Percentiles rank a stretch among this genome's conserved stretches.
Conservation (phyloP, 75 land plant species). For the Picea sitchensis region DNA sequence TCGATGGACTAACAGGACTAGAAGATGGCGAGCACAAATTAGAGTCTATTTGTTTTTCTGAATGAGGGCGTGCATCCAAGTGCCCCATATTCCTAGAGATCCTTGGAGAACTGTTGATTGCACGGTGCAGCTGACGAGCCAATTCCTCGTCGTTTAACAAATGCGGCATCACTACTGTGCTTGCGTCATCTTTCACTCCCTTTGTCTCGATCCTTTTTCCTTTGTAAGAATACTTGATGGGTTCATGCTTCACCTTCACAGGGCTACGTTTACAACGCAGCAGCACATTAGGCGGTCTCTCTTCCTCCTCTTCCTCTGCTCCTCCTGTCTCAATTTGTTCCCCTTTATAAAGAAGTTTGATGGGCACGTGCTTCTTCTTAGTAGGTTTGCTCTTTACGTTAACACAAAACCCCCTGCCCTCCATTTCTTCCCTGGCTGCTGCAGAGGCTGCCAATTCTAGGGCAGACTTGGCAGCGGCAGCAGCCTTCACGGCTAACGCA, state of each 20-base stretch:
- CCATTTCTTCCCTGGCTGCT: constrained; percentile 20
- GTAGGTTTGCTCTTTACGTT: constrained; percentile 34
- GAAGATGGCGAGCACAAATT: background rate
- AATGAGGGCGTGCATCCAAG: background rate
- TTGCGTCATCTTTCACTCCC: background rate
- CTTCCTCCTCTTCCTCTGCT: background rate
- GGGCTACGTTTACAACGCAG: background rate
- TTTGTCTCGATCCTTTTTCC: constrained; percentile 1
- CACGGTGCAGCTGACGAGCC: constrained; percentile 58
- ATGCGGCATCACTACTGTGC: background rate
- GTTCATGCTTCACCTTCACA: background rate
- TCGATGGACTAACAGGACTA: background rate
- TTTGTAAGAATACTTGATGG: background rate
- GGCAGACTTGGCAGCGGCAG: constrained; percentile 58
- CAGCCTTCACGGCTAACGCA: constrained; percentile 44
- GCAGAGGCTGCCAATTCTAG: constrained; percentile 38
- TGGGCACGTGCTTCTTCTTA: constrained; percentile 34
- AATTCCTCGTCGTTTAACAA: constrained; percentile 48
- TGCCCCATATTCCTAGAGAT: constrained; percentile 46
- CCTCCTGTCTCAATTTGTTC: background rate
- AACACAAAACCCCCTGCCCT: constrained; percentile 10
- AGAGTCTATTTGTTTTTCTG: background rate
- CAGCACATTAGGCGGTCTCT: too few relatives aligned
- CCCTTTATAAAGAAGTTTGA: constrained; percentile 38
- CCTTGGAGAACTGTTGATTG: constrained; percentile 73